Evolutionary conservation across 2,329 filamentous ascomycete genomes (phyloP).

Genomic region (Thielaviopsis punctulata): DNA sequence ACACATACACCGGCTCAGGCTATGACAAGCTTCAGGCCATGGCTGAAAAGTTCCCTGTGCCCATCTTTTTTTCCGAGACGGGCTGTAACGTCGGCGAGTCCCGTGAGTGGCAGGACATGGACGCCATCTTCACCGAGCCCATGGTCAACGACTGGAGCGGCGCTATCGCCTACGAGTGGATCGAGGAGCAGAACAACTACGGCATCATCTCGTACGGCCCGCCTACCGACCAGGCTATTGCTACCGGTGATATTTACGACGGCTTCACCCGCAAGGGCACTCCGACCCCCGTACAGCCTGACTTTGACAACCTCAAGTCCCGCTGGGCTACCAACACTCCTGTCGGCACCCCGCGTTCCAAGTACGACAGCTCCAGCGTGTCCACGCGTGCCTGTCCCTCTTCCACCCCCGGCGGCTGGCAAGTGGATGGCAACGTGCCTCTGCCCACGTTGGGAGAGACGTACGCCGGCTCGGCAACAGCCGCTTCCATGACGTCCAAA

Average conservation of each 20-base stretch:
- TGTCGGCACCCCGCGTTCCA: constrained; percentile 45
- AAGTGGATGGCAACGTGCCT: constrained; percentile 49
- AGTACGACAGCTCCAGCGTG: constrained; percentile 44
- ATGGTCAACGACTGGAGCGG: constrained; percentile 61
- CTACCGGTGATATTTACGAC: constrained; percentile 35
- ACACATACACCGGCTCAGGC: constrained; percentile 43
- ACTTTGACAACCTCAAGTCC: constrained; percentile 60
- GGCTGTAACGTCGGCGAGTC: constrained; percentile 53
- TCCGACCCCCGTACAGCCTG: constrained; percentile 54
- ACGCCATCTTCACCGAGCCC: constrained; percentile 54
- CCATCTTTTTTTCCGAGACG: constrained; percentile 79
- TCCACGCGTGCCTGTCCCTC: constrained; percentile 53
- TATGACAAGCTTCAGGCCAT: constrained; percentile 52
- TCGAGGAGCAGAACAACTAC: constrained; percentile 68
- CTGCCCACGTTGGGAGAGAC: constrained; percentile 52
- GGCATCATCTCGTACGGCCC: constrained; percentile 63
- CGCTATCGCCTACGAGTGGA: constrained; percentile 80
- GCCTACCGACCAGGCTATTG: constrained; percentile 31
- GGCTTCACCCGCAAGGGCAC: constrained; percentile 56
- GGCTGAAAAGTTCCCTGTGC: constrained; percentile 56
- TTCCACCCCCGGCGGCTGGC: constrained; percentile 53
- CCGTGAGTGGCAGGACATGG: constrained; percentile 53
- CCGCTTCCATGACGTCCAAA: not conserved
- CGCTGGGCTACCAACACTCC: constrained; percentile 62
- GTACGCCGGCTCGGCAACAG: constrained; percentile 16